Percentiles rank a stretch among this genome's conserved stretches.
phyloP scores from a whole-genome alignment of 1,139 yeast genomes.

The Blastobotrys persicus region DNA sequence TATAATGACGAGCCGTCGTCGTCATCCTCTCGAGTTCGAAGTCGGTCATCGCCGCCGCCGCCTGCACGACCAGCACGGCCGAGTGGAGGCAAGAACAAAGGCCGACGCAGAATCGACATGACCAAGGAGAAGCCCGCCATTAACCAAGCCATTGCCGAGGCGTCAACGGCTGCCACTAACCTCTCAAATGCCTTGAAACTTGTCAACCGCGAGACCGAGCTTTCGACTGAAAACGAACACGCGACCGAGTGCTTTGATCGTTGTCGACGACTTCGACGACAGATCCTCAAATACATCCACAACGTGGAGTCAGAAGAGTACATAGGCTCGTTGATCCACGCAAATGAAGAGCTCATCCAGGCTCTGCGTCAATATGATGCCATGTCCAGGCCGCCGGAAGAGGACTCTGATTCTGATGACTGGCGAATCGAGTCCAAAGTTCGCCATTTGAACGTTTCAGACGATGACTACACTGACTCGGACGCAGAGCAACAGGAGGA shows the following conservation, averaged over 20 bases:
- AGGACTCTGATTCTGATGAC: constrained; percentile 42
- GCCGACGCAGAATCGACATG: constrained; percentile 46
- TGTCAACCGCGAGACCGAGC: constrained; percentile 48
- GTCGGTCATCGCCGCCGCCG: constrained; percentile 6
- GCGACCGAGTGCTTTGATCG: constrained; percentile 64
- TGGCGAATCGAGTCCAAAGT: constrained; percentile 28
- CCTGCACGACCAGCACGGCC: constrained; percentile 12
- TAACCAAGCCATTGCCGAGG: constrained; percentile 65
- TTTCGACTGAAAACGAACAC: constrained; percentile 61
- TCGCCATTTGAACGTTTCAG: constrained; percentile 27
- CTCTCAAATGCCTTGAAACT: constrained; percentile 61
- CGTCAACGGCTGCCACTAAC: constrained; percentile 73
- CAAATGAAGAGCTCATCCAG: constrained; percentile 82
- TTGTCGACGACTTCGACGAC: constrained; percentile 74
- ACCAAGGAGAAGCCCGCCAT: constrained; percentile 74
- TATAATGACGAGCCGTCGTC: constrained; percentile 13
- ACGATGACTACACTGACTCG: constrained; percentile 29
- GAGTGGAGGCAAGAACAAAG: constrained; percentile 13
- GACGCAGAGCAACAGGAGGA: constrained; percentile 23
- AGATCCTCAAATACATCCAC: constrained; percentile 77
- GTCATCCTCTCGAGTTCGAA: constrained; percentile 12
- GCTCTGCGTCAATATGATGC: constrained; percentile 70
- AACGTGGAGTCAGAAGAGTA: constrained; percentile 77
- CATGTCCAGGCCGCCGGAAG: constrained; percentile 48
- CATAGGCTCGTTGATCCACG: constrained; percentile 77